Evolutionary conservation across 331 rosid genomes (phyloP).

Genomic region (Dryas integrifolia): DNA sequence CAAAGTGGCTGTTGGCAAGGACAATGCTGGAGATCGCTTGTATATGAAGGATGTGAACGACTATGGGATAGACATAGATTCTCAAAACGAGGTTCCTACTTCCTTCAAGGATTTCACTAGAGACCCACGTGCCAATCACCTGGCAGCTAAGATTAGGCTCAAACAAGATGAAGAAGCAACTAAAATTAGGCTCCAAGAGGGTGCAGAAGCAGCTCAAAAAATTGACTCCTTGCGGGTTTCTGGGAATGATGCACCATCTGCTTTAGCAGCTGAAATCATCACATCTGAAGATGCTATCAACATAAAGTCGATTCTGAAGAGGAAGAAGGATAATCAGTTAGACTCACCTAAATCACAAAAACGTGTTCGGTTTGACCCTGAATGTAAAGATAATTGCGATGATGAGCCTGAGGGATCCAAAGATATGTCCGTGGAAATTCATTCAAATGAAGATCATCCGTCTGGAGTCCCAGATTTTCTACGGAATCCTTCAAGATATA

Average conservation of each 20-base stretch:
- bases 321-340: constrained; percentile 42
- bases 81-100: constrained; percentile 48
- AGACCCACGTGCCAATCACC: constrained; percentile 86
- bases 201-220: constrained; percentile 56
- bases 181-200: constrained; percentile 56
- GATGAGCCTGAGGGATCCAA: constrained; percentile 32
- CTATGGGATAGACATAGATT: constrained; percentile 62
- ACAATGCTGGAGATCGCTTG: constrained; percentile 52
- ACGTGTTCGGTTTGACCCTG: constrained; percentile 86
- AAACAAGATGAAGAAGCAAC: constrained; percentile 70
- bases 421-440: constrained; percentile 33
- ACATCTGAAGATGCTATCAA: constrained; percentile 33
- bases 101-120: constrained; percentile 44
- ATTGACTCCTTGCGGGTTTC: constrained; percentile 45
- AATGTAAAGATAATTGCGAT: constrained; percentile 36
- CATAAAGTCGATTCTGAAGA: constrained; percentile 81
- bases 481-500: constrained; percentile 69
- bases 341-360: constrained; percentile 48
- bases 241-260: constrained; percentile 31
- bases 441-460: constrained; percentile 27
- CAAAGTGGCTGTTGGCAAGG: constrained; percentile 76
- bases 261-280: constrained; percentile 16
- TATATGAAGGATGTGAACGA: constrained; percentile 66
- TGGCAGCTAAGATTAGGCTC: constrained; percentile 73
- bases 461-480: constrained; percentile 77